Percentiles rank a stretch among this genome's conserved stretches.
Evolutionary conservation across 805 yeast species (phyloP).

Genomic region (Candida endomychidarum): DNA sequence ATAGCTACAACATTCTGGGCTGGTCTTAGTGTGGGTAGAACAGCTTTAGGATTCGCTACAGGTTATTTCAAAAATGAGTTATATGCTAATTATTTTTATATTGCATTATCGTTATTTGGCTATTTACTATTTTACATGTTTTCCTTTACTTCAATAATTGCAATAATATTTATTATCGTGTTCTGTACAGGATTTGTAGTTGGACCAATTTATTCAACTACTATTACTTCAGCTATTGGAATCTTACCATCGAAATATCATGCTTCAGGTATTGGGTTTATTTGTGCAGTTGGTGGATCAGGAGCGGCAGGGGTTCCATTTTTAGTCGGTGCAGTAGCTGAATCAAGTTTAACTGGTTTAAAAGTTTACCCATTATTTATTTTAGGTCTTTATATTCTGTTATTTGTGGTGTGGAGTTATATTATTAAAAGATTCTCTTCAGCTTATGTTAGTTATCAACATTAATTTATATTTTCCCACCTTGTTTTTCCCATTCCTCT

Average conservation of each 20-base stretch:
- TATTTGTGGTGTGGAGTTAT: conserved; percentile 27
- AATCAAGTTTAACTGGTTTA: conserved; percentile 33
- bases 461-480: conserved; percentile 29
- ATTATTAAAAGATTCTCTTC: conserved; percentile 16
- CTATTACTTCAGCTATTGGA: conserved; percentile 62
- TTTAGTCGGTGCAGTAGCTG: conserved; percentile 51
- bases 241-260: conserved; percentile 60
- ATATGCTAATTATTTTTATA: conserved; percentile 43
- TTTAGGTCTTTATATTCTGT: conserved; percentile 22
- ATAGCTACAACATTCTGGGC: conserved; percentile 54
- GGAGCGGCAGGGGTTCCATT: conserved; percentile 81
- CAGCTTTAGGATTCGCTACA: conserved; percentile 52
- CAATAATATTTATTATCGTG: conserved; percentile 35
- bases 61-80: conserved; percentile 50
- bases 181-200: conserved; percentile 47
- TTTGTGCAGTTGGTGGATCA: conserved; percentile 77
- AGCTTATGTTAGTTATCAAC: not conserved
- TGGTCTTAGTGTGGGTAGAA: conserved; percentile 50
- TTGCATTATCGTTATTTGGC: conserved; percentile 29
- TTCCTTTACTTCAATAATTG: conserved; percentile 26
- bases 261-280: conserved; percentile 68
- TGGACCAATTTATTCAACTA: conserved; percentile 65
- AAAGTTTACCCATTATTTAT: conserved; percentile 32
- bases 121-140: conserved; percentile 27
- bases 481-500: conserved; percentile 71